Base-by-base conservation (phyloP, 2,329 filamentous ascomycete genomes). In the Monilinia polystroma region DNA sequence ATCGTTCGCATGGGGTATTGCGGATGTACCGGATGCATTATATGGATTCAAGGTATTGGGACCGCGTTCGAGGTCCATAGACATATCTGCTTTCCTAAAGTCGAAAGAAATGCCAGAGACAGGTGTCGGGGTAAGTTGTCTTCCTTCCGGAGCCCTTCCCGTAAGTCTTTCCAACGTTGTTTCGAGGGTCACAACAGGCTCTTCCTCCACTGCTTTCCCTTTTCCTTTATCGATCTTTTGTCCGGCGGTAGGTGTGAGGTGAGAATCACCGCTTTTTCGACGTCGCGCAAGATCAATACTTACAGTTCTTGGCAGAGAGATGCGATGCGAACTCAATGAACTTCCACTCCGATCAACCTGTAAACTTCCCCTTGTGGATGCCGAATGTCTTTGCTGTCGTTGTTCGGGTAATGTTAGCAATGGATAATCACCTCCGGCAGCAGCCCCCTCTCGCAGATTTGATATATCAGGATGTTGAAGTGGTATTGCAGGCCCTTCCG, bases 331-430 rank as follows among this genome's bases (percentile, higher is more conserved):
- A 20, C 69, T 71, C 26, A 66, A 67, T 29, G 72, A 73, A 69
- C 74, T 75, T 29, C 73, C 73, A 70, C 80, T 82, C 70, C 79
- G 79, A 72, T 84, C 82, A 66, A 83, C 80, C 67, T 80, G 75
- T 62, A 82, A 73, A 72, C 80, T 82, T 51, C 71, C 74, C 51
- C 75, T 79, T 23, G 80, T 79, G 54, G 71, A 73, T 18, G 78
- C 80, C 69, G 80, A 82, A 71, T 83, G 78, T 65, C 83, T 79
- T 72, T 81, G 86, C 69, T 81, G 81, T 71, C 83, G 82, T 70
- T 82, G 83, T 75, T 87, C 83, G 29, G 84, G 82, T 59, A 87
- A 79, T 45, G 82, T 84, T 68, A 87, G 78, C 55, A 87, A 79
- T 41, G 85, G 84, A 69, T 83, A 82, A 23, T 72, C 70, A 51